These are phyloP conservation scores for Amorphotheca resinae DNA, from an alignment of 495 filamentous ascomycete genomes.

Conservation along the genomic window DNA sequence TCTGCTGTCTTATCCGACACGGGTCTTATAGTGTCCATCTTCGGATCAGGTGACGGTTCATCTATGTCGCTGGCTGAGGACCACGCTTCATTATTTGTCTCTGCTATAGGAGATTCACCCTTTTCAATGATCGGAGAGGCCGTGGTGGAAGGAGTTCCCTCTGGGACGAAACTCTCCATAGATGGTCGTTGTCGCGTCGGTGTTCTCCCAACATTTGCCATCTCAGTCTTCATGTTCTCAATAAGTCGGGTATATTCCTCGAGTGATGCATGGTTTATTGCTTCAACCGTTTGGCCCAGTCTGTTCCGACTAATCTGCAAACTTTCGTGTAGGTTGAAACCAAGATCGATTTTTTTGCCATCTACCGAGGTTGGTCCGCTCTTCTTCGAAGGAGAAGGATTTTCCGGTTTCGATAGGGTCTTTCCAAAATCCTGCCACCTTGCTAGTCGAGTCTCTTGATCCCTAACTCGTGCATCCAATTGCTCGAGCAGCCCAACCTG, in stretches of 20 bases:
- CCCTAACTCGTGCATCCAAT: slow-evolving; percentile 44
- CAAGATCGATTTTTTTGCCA: slow-evolving; percentile 26
- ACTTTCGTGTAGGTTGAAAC: slow-evolving; percentile 34
- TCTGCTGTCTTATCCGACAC: slow-evolving; percentile 6
- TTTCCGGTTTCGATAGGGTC: slow-evolving; percentile 26
- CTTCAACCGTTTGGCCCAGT: slow-evolving; percentile 6
- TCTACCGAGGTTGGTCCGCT: neutral
- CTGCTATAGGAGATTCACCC: neutral
- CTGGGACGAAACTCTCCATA: neutral
- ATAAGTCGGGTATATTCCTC: slow-evolving; percentile 34
- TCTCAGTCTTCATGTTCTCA: slow-evolving; percentile 27
- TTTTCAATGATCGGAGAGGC: neutral
- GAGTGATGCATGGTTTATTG: slow-evolving; percentile 6
- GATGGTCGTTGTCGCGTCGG: neutral
- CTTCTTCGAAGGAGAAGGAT: slow-evolving; percentile 16
- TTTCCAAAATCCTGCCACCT: slow-evolving; percentile 61
- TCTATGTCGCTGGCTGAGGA: slow-evolving; percentile 14
- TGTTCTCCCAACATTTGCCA: slow-evolving; percentile 23
- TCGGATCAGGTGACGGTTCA: slow-evolving; percentile 5
- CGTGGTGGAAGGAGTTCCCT: neutral
- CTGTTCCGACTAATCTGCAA: slow-evolving; percentile 16
- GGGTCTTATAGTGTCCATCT: slow-evolving; percentile 9
- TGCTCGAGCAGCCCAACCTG: slow-evolving; percentile 41
- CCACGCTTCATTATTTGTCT: slow-evolving; percentile 11
- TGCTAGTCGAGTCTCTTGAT: slow-evolving; percentile 50